Base-by-base conservation (phyloP, 2,329 filamentous ascomycete species). In the Alternaria ventricosa region DNA sequence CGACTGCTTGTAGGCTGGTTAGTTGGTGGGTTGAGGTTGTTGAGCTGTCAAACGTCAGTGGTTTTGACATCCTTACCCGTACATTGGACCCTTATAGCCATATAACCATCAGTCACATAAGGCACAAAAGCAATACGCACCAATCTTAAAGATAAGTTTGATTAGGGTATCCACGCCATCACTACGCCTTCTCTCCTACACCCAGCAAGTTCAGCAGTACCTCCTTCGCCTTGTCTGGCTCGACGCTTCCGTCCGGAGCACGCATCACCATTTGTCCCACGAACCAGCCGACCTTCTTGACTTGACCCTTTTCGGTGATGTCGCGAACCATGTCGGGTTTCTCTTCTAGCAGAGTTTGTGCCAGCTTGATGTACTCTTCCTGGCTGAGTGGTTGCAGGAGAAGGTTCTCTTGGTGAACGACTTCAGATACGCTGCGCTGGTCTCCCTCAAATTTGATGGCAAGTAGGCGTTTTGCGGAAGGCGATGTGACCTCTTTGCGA, bases 261-360 rank as follows among this genome's bases (percentile, higher is more conserved):
- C 81, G 79, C 47, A 87, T 82, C 79, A 91, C 88, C 87, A 92
- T 90, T 76, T 90, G 87, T 11, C 90, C 90, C 13, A 92, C 85
- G 69, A 92, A 86, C 82, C 87, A 92, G 71, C 88, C 88, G 7
- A 90, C 76, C 77, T 92, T 92, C n/a, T 88, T 87, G 28, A 82
- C 81, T 67, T 90, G 87, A 0, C 86, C 85, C 71, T 87, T 88
- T 50, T 83, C 81, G 45, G 84, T 81, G 54, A 91, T 88, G 56
- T 88, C 85, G 57, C 83, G 80, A 3, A 89, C 88, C 80, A 89
- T 86, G 41, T 86, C 82, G 1, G 83, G 82, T 63, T 89, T 88
- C 61, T 84, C 82, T 1, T 82, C 78, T 53, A 91, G 80, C 12
- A 90, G 81, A 3, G 77, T 77, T 50, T 83, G 78, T 0, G 88